Evolutionary conservation across 176 grass and related monocot species (phyloP), one percentile per base, ranked within the genome.

Genomic region (Chrysopogon serrulatus): DNA sequence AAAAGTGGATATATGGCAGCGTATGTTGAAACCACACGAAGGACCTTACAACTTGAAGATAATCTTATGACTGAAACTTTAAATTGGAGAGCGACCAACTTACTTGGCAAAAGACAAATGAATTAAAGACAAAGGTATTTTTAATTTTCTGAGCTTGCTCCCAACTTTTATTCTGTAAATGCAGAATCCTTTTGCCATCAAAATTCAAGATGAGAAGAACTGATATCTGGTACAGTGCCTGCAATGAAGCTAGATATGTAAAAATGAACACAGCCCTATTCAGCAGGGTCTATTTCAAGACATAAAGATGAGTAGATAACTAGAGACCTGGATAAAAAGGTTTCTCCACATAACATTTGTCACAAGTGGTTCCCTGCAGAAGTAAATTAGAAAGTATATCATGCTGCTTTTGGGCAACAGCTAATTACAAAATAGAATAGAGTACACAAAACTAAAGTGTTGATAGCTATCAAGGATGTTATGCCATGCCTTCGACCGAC

Each of bases 281-380:
- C 21, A n/a, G 13, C 19, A 68, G 65, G 35, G 10, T 11, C 16
- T n/a, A 42, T 13, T 70, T 70, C 23, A 42, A 24, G n/a, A 26
- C 67, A 42, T 26, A 10, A 85, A 74, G n/a, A 34, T 76, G 32
- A 76, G 60, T 3, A 6, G 62, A 79, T 56, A 73, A 24, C 37
- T 74, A 77, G 21, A 72, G 30, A 92, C 95, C 91, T 98, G 95
- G 76, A 98, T 74, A 71, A 91, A 85, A 49, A 98, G 80, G 85
- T 98, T 98, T 86, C 95, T 90, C 95, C 95, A 98, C 92, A 98
- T 98, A 71, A 98, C 84, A 60, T 95, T 98, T 78, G 95, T 95
- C 66, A 98, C 83, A 72, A 98, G 86, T 57, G 92, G 95, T 76
- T 98, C 95, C 82, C 95, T 98, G 79, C 39, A 73, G 47, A 73